Percentiles rank a stretch among this genome's conserved stretches.
Evolutionary conservation across 768 basidiomycete species (phyloP).

Genomic region (Amanita jacksonii): DNA sequence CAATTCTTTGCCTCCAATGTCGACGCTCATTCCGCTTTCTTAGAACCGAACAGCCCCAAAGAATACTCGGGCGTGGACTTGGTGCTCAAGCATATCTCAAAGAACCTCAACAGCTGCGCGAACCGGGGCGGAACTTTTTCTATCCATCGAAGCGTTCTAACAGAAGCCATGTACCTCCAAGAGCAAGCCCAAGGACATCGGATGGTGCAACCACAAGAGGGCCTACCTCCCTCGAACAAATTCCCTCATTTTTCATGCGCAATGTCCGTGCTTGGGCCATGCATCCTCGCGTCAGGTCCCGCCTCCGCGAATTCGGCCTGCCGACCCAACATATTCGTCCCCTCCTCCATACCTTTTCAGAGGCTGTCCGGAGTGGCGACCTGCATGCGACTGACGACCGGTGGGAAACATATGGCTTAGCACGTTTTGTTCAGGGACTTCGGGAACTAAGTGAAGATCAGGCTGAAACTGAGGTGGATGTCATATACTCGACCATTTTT

Average conservation of each 20-base stretch:
- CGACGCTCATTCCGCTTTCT: constrained; percentile 1
- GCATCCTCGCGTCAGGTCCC: constrained; percentile 20
- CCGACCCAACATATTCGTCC: constrained; percentile 25
- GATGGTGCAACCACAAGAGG: background rate
- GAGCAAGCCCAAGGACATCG: background rate
- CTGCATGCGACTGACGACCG: constrained; percentile 18
- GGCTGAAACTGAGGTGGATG: constrained; percentile 24
- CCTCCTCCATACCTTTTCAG: constrained; percentile 34
- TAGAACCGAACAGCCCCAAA: background rate
- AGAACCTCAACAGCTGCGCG: background rate
- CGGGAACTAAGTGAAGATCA: constrained; percentile 7
- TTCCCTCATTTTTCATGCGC: constrained; percentile 24
- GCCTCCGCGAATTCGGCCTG: constrained; percentile 43
- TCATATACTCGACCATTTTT: constrained; percentile 42
- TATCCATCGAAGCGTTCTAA: background rate
- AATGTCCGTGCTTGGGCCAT: constrained; percentile 32
- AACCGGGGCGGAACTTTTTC: background rate
- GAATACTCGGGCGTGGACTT: background rate
- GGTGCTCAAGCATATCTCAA: background rate
- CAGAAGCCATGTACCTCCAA: background rate
- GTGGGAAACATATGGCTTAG: constrained; percentile 28
- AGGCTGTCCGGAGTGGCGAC: constrained; percentile 26
- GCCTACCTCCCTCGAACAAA: constrained; percentile 12
- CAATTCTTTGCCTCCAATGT: constrained; percentile 7
- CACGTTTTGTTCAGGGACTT: constrained; percentile 31